Base-by-base conservation (phyloP, 495 filamentous ascomycete genomes). In the Cercophora scortea region DNA sequence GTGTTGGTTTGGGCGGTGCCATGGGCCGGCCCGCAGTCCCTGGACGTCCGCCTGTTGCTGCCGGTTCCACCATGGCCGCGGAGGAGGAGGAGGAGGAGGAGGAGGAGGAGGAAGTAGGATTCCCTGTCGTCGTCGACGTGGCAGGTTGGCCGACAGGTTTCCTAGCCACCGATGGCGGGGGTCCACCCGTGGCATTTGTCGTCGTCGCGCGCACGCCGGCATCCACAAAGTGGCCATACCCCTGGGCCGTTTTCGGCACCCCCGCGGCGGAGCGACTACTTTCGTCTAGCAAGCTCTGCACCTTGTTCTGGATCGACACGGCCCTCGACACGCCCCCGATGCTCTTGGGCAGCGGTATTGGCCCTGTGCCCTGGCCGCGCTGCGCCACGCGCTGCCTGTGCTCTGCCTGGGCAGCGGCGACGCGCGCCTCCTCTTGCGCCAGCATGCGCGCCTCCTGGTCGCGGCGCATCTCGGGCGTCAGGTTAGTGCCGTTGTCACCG, bases 381-480 rank as follows among this genome's bases (percentile, higher is more conserved):
- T 84, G 84, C 2, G 88, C 84, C 42, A 95, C 75, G 25, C 86
- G 84, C 52, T 82, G 78, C 4, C 87, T 83, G 62, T 96, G 95
- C 66, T 96, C 93, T 1, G 88, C 90, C n/a, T 89, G 89, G 1
- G 91, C 93, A 42, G 80, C 85, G 35, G 88, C 90, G 9, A 98
- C 94, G n/a, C 93, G 79, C 53, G 84, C 85, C 67, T 98, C 93
- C 69, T 97, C 93, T 65, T 89, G 83, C 16, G 86, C 86, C 16
- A 97, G 79, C 43, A 88, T 81, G 36, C 84, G 78, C 17, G 90
- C 81, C 65, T 98, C 93, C 7, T 96, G 76, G 64, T 97, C 93
- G 25, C 93, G 83, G 33, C 90, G 83, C 75, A 92, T 86, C 68
- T 97, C 94, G 0, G 92, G 89, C 6, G 88, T 81, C 65, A 95